Conservation (phyloP, 208 protist species). For the Trichomonas gallinae region DNA sequence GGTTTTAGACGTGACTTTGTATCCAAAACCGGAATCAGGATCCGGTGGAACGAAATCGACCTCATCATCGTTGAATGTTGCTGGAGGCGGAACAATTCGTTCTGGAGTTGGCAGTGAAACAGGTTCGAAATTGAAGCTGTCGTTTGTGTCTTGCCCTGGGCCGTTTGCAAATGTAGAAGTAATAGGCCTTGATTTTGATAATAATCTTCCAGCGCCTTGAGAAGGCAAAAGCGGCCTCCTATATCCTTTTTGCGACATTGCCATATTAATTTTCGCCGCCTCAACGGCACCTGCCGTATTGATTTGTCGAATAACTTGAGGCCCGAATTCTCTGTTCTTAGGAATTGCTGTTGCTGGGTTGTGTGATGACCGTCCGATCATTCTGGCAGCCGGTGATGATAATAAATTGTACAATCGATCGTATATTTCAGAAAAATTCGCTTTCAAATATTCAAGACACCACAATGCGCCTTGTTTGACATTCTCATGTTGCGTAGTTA, state of each 20-base stretch:
- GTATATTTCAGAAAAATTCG: neutral
- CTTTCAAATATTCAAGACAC: neutral
- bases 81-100: neutral
- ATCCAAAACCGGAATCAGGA: neutral
- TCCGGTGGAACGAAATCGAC: neutral
- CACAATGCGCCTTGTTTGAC: neutral
- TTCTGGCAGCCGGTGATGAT: neutral
- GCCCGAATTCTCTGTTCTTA: neutral
- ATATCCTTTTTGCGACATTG: neutral
- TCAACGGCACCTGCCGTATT: neutral
- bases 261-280: neutral
- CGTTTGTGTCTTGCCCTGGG: neutral
- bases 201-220: neutral
- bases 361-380: neutral
- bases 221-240: neutral
- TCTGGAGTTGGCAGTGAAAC: neutral
- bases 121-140: neutral
- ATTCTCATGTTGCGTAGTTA: neutral
- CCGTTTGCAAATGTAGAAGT: neutral
- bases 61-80: neutral
- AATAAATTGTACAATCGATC: neutral
- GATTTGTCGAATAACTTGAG: neutral
- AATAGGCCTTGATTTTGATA: neutral
- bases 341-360: neutral
- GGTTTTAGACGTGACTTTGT: neutral